Evolutionary conservation across 1,284 basidiomycete species (phyloP), one percentile per base, ranked within the genome.

Genomic region (Exsudoporus floridanus): DNA sequence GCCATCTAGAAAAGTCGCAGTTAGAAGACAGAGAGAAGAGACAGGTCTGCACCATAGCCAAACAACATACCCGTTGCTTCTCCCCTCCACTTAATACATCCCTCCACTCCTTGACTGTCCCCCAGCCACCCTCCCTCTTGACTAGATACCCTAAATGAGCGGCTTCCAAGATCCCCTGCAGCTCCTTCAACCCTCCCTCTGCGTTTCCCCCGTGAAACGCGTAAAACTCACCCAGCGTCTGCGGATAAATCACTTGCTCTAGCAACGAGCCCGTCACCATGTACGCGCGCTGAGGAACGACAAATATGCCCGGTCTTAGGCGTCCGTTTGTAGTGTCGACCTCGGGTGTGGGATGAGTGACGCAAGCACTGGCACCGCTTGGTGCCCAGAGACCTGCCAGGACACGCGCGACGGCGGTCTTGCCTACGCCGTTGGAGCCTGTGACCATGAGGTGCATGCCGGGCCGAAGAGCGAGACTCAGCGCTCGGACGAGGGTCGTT

Each of bases 391-490:
- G 74, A 7, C 92, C 90, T 1, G 93, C 93, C 5, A 98, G 75
- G 8, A 99, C 90, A 9, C 95, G 81, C 1, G 94, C 94, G 30
- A 98, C 84, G 6, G 92, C 86, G 0, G 94, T 96, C 77, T 99
- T 98, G 0, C 96, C 96, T 2, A 96, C 92, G 0, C 92, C 92
- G 60, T 93, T 94, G 58, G 90, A 88, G 1, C 95, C 95, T 0
- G 93, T 96, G 64, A 98, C 93, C 81, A 98, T 89, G 5, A 96
- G 76, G 67, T 98, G 95, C 70, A 97, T 90, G 6, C 92, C 91
- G 13, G 83, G 78, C 48, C 77, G 77, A 50, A 97, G 79, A n/a
- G 74, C 71, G 14, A 98, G 70, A 44, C 79, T 85, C 28, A 98
- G 77, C 51, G 88, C 82, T 53, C 79, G 81, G 33, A 97, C 87